Evolutionary conservation across 805 yeast species (phyloP).

Genomic region (Cephaloascus fragrans): DNA sequence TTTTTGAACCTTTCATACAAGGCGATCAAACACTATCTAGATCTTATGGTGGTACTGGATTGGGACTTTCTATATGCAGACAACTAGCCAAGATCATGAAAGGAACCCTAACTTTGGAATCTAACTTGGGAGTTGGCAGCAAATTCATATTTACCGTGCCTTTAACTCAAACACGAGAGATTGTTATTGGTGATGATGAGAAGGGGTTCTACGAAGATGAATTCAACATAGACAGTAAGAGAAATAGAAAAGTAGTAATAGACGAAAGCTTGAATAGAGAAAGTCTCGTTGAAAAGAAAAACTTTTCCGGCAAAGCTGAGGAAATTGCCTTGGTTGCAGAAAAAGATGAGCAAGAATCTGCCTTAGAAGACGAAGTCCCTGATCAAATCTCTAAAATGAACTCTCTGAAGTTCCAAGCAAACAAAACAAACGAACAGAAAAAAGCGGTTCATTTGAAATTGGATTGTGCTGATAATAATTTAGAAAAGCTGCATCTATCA

Average conservation of each 20-base stretch:
- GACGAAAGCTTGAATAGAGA: conserved; percentile 4
- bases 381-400: no score
- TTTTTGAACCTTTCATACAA: conserved; percentile 94
- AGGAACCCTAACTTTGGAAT: conserved; percentile 69
- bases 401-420: background rate
- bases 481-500: background rate
- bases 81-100: conserved; percentile 89
- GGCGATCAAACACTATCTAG: conserved; percentile 92
- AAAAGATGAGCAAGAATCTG: background rate
- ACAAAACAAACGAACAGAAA: background rate
- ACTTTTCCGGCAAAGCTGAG: background rate
- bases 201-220: conserved; percentile 51
- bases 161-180: conserved; percentile 53
- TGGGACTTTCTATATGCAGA: conserved; percentile 82
- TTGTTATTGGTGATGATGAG: conserved; percentile 22
- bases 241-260: conserved; percentile 43
- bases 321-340: background rate
- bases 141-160: conserved; percentile 77
- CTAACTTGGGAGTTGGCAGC: conserved; percentile 76
- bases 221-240: conserved; percentile 45
- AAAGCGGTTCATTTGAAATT: background rate
- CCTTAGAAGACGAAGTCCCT: background rate
- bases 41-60: conserved; percentile 92
- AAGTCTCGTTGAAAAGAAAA: background rate
- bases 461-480: no score